Percentiles rank a stretch among this genome's conserved stretches.
Evolutionary conservation across 768 basidiomycete species (phyloP).

Genomic region (Trametes maxima): DNA sequence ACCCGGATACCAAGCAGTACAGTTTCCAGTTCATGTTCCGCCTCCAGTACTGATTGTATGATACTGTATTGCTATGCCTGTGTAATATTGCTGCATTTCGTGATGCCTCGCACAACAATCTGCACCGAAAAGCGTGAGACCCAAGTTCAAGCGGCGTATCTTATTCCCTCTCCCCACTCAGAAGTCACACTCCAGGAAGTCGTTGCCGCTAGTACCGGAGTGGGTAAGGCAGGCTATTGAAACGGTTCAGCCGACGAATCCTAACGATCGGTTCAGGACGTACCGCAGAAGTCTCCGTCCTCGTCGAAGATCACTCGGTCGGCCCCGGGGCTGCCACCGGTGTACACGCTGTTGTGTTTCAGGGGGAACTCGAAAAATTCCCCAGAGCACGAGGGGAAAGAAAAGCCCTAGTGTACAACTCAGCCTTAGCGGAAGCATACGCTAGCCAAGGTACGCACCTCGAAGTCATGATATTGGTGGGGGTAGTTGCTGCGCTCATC

Average conservation of each 20-base stretch:
- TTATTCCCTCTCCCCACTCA: neutral
- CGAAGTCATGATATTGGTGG: conserved; percentile 33
- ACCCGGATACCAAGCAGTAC: conserved; percentile 98
- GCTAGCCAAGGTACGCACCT: conserved; percentile 19
- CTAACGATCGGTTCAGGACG: neutral
- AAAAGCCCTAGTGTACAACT: conserved; percentile 21
- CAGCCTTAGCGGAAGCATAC: neutral
- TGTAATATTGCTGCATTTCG: neutral
- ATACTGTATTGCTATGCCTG: conserved; percentile 16
- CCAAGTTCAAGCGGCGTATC: neutral
- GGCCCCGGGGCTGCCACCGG: conserved; percentile 33
- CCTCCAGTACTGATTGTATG: conserved; percentile 40
- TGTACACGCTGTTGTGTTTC: conserved; percentile 28
- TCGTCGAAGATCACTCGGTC: conserved; percentile 33
- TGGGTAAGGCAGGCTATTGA: conserved; percentile 28
- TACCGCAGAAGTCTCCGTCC: conserved; percentile 28
- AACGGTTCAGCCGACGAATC: neutral
- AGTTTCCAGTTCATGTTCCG: conserved; percentile 98
- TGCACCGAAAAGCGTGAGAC: neutral
- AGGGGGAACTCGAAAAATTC: conserved; percentile 31
- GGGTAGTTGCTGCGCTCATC: conserved; percentile 28
- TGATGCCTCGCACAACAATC: neutral
- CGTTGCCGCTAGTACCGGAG: conserved; percentile 24
- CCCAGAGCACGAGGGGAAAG: conserved; percentile 28
- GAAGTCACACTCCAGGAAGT: conserved; percentile 27